phyloP scores from a whole-genome alignment of 257 asterid genomes.

The Penstemon davidsonii region DNA sequence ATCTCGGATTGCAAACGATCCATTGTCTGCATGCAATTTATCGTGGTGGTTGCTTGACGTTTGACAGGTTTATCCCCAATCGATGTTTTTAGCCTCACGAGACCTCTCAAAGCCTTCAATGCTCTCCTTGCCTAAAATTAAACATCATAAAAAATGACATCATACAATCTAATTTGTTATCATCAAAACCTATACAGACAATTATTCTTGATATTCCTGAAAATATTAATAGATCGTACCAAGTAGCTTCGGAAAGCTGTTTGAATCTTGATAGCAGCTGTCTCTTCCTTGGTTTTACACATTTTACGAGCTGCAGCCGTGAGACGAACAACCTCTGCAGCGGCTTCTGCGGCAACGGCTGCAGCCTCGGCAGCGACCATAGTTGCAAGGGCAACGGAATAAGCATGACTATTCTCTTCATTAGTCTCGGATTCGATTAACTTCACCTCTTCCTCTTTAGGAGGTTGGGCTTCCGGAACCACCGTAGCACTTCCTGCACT shows the following conservation, averaged over 20 bases:
- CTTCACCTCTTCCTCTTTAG: constrained; percentile 33
- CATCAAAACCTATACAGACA: no score
- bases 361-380: constrained; percentile 91
- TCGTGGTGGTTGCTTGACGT: constrained; percentile 63
- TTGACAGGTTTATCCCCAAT: constrained; percentile 58
- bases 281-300: constrained; percentile 59
- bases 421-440: constrained; percentile 55
- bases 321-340: constrained; percentile 80
- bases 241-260: constrained; percentile 70
- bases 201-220: not conserved
- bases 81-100: constrained; percentile 62
- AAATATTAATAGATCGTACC: constrained; percentile 41
- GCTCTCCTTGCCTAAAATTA: constrained; percentile 67
- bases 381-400: constrained; percentile 72
- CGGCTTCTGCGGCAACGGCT: constrained; percentile 79
- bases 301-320: constrained; percentile 47
- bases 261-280: constrained; percentile 71
- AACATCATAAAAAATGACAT: constrained; percentile 1
- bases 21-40: constrained; percentile 71
- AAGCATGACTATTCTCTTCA: constrained; percentile 64
- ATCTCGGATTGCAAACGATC: constrained; percentile 70
- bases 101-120: constrained; percentile 67
- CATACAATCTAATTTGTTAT: no score
- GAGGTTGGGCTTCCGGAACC: constrained; percentile 30
- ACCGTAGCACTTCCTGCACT: constrained; percentile 35